Evolutionary conservation across 805 yeast species (phyloP).

Genomic region (Spathaspora gorwiae): DNA sequence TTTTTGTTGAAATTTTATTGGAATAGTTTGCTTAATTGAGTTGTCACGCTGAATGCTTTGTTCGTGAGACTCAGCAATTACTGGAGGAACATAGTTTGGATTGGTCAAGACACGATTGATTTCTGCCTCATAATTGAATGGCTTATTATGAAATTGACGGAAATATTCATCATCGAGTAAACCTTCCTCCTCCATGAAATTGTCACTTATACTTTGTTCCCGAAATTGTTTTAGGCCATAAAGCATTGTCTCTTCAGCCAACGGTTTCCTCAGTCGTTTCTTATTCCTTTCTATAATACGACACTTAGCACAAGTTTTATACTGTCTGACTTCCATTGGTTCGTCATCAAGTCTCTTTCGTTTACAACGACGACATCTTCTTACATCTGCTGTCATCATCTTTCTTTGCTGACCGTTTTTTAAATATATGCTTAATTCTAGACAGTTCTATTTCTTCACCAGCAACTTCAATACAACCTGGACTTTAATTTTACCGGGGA

Average conservation of each 20-base stretch:
- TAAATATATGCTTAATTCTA: too few species aligned
- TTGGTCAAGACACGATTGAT: slow-evolving; percentile 8
- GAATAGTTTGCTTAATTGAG: not conserved
- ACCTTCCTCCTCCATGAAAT: slow-evolving; percentile 30
- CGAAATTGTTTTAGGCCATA: slow-evolving; percentile 43
- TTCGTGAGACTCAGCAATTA: slow-evolving; percentile 1
- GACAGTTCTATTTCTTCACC: too few species aligned
- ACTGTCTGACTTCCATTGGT: slow-evolving; percentile 52
- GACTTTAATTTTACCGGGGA: too few species aligned
- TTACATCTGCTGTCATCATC: slow-evolving; percentile 15
- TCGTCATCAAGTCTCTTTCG: slow-evolving; percentile 52
- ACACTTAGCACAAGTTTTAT: slow-evolving; percentile 56
- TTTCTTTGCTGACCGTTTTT: too few species aligned
- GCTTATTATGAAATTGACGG: slow-evolving; percentile 10
- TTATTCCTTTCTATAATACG: slow-evolving; percentile 49
- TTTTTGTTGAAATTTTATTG: not conserved
- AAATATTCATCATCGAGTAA: slow-evolving; percentile 13
- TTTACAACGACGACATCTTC: slow-evolving; percentile 54
- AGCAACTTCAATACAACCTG: too few species aligned
- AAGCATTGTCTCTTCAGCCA: slow-evolving; percentile 44
- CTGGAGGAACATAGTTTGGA: slow-evolving; percentile 12
- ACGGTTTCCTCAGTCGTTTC: slow-evolving; percentile 41
- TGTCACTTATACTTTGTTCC: slow-evolving; percentile 30
- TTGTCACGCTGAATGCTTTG: not conserved
- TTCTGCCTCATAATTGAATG: slow-evolving; percentile 11